A percentile compares a stretch with the other conserved stretches of the same genome.
Conservation (phyloP, 768 basidiomycete genomes). For the Leccinum longicurvipes region DNA sequence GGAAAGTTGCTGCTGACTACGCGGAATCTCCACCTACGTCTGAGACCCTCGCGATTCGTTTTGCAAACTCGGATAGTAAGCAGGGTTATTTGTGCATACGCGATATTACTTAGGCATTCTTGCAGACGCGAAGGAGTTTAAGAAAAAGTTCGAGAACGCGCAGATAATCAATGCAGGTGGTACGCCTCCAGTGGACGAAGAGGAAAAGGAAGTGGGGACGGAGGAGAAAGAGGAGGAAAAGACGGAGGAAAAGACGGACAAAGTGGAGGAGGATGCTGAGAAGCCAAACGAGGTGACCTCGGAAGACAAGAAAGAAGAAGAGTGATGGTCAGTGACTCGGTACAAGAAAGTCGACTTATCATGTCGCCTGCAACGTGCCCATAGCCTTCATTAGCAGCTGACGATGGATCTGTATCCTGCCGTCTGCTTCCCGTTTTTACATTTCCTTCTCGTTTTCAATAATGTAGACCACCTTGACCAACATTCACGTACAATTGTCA, state of each 20-base stretch:
- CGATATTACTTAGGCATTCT: slow-evolving; percentile 34
- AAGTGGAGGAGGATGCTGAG: slow-evolving; percentile 32
- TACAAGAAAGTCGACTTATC: slow-evolving; percentile 1
- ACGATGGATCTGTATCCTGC: slow-evolving; percentile 1
- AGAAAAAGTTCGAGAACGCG: slow-evolving; percentile 82
- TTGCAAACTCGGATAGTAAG: slow-evolving; percentile 94
- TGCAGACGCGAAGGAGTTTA: slow-evolving; percentile 77
- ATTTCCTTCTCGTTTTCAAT: slow-evolving; percentile 11
- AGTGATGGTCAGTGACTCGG: slow-evolving; percentile 13
- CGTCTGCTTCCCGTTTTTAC: slow-evolving; percentile 8
- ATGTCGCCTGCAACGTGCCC: slow-evolving; percentile 5
- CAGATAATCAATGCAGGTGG: slow-evolving; percentile 59
- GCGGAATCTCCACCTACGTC: slow-evolving; percentile 85
- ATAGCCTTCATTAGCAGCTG: slow-evolving; percentile 7
- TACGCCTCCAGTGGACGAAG: slow-evolving; percentile 23
- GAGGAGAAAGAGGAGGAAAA: slow-evolving; percentile 29
- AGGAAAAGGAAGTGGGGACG: slow-evolving; percentile 22
- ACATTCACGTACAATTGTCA: slow-evolving; percentile 27
- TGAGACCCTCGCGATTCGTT: slow-evolving; percentile 97
- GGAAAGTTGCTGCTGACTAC: slow-evolving; percentile 95
- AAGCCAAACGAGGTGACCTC: slow-evolving; percentile 29
- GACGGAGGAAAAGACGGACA: slow-evolving; percentile 23
- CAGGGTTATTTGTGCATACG: slow-evolving; percentile 5
- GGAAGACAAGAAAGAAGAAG: slow-evolving; percentile 37
- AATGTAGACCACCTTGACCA: slow-evolving; percentile 31